Conservation (phyloP, 768 basidiomycete genomes). For the Xerocomus brunneocitrinus region DNA sequence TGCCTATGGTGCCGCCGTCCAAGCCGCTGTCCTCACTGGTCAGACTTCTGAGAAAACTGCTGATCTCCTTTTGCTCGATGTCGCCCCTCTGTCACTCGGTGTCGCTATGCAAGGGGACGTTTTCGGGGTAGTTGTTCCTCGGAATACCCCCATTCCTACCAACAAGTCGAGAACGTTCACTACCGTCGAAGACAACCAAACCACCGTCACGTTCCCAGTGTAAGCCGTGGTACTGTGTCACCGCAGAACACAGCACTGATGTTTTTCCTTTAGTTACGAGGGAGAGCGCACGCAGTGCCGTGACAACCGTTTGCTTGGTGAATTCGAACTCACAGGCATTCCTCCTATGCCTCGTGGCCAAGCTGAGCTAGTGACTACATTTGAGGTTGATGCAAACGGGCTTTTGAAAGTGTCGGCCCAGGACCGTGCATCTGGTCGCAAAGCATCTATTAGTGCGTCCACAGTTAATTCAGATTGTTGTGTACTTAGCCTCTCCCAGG, state of each 20-base stretch:
- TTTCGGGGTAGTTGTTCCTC: constrained; percentile 98
- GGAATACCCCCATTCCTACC: constrained; percentile 99
- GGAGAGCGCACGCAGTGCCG: constrained; percentile 99
- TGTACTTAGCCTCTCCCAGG: constrained; percentile 39
- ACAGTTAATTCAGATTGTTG: neutral
- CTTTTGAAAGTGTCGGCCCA: constrained; percentile 97
- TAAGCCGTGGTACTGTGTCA: constrained; percentile 32
- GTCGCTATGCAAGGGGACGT: constrained; percentile 99
- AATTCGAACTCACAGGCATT: constrained; percentile 98
- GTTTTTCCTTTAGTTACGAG: constrained; percentile 63
- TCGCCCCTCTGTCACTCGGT: constrained; percentile 96
- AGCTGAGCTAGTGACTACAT: constrained; percentile 98
- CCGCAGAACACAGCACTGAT: constrained; percentile 1
- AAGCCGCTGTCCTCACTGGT: constrained; percentile 97
- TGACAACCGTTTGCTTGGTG: constrained; percentile 97
- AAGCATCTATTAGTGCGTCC: constrained; percentile 89
- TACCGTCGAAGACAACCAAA: constrained; percentile 99
- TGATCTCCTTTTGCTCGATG: constrained; percentile 97
- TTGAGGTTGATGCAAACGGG: constrained; percentile 99
- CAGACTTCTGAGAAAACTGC: constrained; percentile 99
- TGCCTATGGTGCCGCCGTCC: constrained; percentile 98
- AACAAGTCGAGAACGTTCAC: constrained; percentile 99
- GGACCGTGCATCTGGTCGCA: constrained; percentile 98
- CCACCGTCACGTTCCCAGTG: constrained; percentile 99
- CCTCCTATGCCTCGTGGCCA: constrained; percentile 99